These are phyloP conservation scores for Schizosaccharomyces cryophilus DNA, from an alignment of 805 yeast species.

Conservation along the genomic window DNA sequence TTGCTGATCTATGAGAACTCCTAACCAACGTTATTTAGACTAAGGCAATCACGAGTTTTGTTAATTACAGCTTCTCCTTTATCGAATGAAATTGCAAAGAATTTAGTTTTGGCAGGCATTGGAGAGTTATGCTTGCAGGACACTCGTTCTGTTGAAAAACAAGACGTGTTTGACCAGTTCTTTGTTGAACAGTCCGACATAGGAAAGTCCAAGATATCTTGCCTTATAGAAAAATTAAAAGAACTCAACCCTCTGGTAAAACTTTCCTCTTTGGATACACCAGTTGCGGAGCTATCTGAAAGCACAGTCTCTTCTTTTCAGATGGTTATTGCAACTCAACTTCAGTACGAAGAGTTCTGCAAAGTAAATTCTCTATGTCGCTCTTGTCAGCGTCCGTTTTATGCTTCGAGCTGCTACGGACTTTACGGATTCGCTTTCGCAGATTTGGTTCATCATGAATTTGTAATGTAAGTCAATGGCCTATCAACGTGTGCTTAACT, in stretches of 20 bases:
- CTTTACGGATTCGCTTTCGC: conserved; percentile 59
- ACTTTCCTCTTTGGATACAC: conserved; percentile 18
- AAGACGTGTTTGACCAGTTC: conserved; percentile 53
- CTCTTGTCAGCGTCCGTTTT: conserved; percentile 33
- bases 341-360: conserved; percentile 19
- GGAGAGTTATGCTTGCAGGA: conserved; percentile 58
- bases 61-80: conserved; percentile 51
- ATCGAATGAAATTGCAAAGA: conserved; percentile 64
- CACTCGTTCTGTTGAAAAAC: conserved; percentile 24
- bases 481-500: too few species aligned
- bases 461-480: background rate
- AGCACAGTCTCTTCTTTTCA: conserved; percentile 32
- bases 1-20: conserved; percentile 3
- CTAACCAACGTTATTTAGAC: conserved; percentile 11
- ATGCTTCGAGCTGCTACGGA: conserved; percentile 48
- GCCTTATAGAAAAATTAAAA: conserved; percentile 30
- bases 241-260: conserved; percentile 64
- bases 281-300: conserved; percentile 11
- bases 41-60: conserved; percentile 48
- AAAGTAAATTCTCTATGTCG: conserved; percentile 35
- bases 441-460: conserved; percentile 43
- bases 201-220: conserved; percentile 31
- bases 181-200: conserved; percentile 32
- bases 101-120: conserved; percentile 68
- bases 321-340: conserved; percentile 53